Percentiles rank a stretch among this genome's conserved stretches.
Evolutionary conservation across 192 early-diverging fungal genomes (phyloP).

Genomic region (Mortierella hygrophila): DNA sequence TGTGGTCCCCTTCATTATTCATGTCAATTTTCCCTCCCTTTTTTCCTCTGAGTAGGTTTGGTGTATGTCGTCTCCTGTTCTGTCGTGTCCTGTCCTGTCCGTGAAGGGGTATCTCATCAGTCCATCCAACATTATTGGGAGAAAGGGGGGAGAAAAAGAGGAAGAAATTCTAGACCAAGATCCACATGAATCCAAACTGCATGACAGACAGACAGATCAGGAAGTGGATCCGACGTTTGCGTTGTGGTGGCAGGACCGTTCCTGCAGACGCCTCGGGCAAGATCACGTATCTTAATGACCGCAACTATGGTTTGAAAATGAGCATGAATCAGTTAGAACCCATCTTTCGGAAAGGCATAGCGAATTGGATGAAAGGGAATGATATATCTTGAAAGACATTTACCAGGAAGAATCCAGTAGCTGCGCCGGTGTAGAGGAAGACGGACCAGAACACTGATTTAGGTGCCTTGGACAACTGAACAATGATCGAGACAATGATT

Average conservation of each 20-base stretch:
- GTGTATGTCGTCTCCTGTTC: neutral
- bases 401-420: slow-evolving; percentile 93
- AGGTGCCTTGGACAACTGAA: slow-evolving; percentile 51
- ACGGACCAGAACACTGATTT: slow-evolving; percentile 74
- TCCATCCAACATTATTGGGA: neutral
- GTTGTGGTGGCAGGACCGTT: slow-evolving; percentile 71
- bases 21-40: neutral
- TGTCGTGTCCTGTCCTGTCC: neutral
- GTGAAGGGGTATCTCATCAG: neutral
- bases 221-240: slow-evolving; percentile 90
- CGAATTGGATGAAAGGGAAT: slow-evolving; percentile 12
- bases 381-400: slow-evolving; percentile 3
- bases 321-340: neutral
- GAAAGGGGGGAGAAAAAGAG: neutral
- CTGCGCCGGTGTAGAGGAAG: slow-evolving; percentile 81
- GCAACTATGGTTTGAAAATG: slow-evolving; percentile 57
- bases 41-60: neutral
- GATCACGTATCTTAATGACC: slow-evolving; percentile 82
- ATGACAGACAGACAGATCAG: slow-evolving; percentile 86
- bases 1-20: slow-evolving; percentile 11
- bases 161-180: slow-evolving; percentile 67
- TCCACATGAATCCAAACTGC: slow-evolving; percentile 87
- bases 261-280: slow-evolving; percentile 76
- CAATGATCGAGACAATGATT: slow-evolving; percentile 59
- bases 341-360: neutral